Conservation (phyloP, 768 basidiomycete species). For the Exidia glandulosa region DNA sequence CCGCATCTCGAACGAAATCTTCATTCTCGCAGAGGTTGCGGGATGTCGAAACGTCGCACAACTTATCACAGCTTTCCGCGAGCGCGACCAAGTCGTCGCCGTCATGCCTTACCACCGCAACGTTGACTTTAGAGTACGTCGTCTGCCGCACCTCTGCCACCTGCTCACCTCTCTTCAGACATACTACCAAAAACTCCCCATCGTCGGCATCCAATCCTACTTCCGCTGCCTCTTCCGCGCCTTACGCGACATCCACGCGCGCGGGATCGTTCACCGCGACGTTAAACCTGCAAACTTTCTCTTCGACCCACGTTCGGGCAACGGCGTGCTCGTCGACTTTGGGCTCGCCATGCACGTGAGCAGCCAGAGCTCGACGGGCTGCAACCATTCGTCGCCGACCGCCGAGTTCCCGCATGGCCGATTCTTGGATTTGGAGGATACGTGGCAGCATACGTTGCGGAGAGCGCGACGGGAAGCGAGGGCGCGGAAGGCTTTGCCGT, state of each 20-base stretch:
- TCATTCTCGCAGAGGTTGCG: constrained; percentile 77
- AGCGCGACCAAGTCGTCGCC: constrained; percentile 87
- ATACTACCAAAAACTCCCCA: constrained; percentile 64
- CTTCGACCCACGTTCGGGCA: constrained; percentile 72
- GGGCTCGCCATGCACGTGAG: constrained; percentile 50
- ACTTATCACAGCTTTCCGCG: constrained; percentile 87
- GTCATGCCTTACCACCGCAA: constrained; percentile 90
- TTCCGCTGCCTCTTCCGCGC: constrained; percentile 87
- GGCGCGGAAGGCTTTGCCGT: constrained; percentile 29
- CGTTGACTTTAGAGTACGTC: constrained; percentile 82
- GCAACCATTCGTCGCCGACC: constrained; percentile 68
- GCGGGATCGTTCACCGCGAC: constrained; percentile 89
- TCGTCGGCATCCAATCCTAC: constrained; percentile 72
- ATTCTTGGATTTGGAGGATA: constrained; percentile 31
- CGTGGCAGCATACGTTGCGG: constrained; percentile 46
- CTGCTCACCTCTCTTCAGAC: no score
- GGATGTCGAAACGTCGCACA: constrained; percentile 87
- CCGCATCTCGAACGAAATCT: constrained; percentile 84
- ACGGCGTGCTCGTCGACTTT: constrained; percentile 88
- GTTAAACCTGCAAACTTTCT: constrained; percentile 98
- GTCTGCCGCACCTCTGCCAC: no score
- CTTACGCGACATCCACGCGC: constrained; percentile 74
- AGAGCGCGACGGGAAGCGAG: constrained; percentile 40
- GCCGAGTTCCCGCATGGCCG: constrained; percentile 59
- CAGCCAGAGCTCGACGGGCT: constrained; percentile 47